Base-by-base conservation (phyloP, 2,329 filamentous ascomycete genomes). In the Pyricularia grisea region DNA sequence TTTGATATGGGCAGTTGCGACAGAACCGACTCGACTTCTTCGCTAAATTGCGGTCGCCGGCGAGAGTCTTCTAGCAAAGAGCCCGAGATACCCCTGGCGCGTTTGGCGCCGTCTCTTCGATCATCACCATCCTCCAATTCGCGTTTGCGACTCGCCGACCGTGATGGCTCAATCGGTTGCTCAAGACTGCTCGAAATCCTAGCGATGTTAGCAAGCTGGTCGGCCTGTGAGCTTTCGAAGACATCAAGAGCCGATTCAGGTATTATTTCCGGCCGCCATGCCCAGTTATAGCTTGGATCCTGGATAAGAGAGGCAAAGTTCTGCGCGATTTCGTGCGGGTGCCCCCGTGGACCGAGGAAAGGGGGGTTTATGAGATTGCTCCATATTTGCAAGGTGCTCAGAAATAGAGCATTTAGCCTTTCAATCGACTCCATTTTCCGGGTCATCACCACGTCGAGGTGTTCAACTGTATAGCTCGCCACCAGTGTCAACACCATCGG, bases 381-480 rank as follows among this genome's bases (percentile, higher is more conserved):
- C 31, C 77, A 74, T 3, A 80, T 76, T 58, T 75, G 74, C 2
- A 79, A 77, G 17, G 81, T 78, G 71, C 78, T 68, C 74, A 80
- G 72, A 23, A 76, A 73, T 23, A 79, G 72, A 0, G 75, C 77
- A 60, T 77, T 84, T 70, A 82, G 84, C 20, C 82, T 80, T 71
- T 87, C 84, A 6, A 85, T 69, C 0, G 74, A 71, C n/a, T 79
- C 76, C 67, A 81, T 71, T 4, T 75, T 72, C 1, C 78, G 75
- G 1, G 79, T 77, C 30, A 87, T 76, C 20, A 81, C 78, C 66
- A 83, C 76, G 69, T 83, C 82, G 61, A 88, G 79, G 70, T 88
- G 86, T 74, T 88, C 85, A 55, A 88, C 81, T 1, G 85, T 84
- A 71, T 83, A 81, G 2, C 79, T 81, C 6, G 80, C 83, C 5